phyloP scores from a whole-genome alignment of 148 eudicot genomes.

The Nyssa sinensis region DNA sequence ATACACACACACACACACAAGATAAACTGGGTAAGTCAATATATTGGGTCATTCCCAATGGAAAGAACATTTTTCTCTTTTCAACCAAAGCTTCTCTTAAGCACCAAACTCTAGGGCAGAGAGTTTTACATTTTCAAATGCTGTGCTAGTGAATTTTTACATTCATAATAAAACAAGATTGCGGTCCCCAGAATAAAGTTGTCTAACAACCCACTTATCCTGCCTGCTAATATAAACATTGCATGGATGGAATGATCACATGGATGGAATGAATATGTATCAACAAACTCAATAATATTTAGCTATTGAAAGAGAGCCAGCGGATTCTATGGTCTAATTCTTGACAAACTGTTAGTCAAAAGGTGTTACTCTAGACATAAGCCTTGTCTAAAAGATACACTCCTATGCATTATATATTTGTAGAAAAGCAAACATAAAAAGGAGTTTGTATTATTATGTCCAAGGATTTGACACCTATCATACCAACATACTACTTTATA shows the following conservation, averaged over 20 bases:
- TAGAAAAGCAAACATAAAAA: background rate
- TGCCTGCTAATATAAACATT: background rate
- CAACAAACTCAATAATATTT: too few relatives aligned
- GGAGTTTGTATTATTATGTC: background rate
- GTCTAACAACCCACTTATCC: background rate
- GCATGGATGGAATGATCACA: background rate
- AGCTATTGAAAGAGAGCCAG: background rate
- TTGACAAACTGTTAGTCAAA: background rate
- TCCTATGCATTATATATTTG: background rate
- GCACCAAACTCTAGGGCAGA: background rate
- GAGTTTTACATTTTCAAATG: background rate
- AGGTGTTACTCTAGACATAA: background rate
- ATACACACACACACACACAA: background rate
- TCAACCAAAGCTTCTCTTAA: background rate
- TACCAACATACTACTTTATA: too few relatives aligned
- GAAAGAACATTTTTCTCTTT: background rate
- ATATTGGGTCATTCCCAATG: background rate
- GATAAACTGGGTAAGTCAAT: background rate
- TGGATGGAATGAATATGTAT: background rate
- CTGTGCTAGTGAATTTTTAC: too few relatives aligned
- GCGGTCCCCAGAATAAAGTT: background rate
- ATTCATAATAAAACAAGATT: too few relatives aligned
- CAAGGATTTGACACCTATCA: background rate
- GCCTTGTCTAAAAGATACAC: background rate
- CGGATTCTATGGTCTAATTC: background rate